Base-by-base conservation (phyloP, 148 eudicot genomes). In the Salicornia ramosissima region DNA sequence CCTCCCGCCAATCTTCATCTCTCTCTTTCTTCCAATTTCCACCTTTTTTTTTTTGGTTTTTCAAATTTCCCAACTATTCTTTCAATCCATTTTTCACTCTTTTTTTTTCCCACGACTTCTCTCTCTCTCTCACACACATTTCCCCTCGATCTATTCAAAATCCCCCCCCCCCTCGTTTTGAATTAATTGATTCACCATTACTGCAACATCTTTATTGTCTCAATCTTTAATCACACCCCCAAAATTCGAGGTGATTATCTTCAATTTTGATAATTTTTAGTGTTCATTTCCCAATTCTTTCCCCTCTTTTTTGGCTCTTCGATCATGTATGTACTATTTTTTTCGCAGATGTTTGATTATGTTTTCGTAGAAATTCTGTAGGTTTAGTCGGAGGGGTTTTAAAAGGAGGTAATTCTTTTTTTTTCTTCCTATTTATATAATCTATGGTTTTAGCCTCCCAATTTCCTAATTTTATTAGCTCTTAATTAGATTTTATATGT, bases 101-200 rank as follows among this genome's bases (percentile, higher is more conserved):
- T 5, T 19, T 12, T 19, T 57, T 56, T 45, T 67, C 56, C 77
- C 67, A 74, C 71, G 77, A 66, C 58, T 74, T 74, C 12, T 56
- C 77, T 58, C 71, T 57, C 77, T 58, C 71, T 57, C 47, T 36
- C 56, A 30, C 22, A 56, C 51, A 6, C 28, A 28, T 26, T 24
- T 2, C 30, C 61, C 18, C 33, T 30, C 46, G 43, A 74, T 66
- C 43, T 65, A 51, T 7, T 26, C 55, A 18, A 25, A 10, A 42
- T 47, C 25, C 8, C 25, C 25, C 13, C 4, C 7, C 10, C 10
- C 25, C 54, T 0, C 21, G n/a, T 50, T 50, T 18, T 50, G 24
- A 50, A n/a, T 47, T n/a, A 47, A 47, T 47, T 39, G 43, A 3
- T 46, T 50, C 54, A 1, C 54, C 54, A 25, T 25, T 26, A 56